Evolutionary conservation across 257 asterid genomes (phyloP), one percentile per base, ranked within the genome.

Genomic region (Nicotiana undulata): DNA sequence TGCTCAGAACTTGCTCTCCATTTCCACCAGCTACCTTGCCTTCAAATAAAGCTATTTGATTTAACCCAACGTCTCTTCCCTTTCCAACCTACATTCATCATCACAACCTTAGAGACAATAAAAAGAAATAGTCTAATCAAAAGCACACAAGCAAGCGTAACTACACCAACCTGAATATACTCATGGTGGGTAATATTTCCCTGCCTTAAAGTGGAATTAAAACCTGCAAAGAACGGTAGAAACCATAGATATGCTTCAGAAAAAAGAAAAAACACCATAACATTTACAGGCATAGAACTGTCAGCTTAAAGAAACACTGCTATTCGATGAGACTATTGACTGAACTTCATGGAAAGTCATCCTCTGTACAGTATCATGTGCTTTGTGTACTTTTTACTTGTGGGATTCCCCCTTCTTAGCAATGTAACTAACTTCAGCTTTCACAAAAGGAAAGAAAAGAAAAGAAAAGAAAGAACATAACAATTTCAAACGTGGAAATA

Each of bases 11-110:
- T 89, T 95, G 99, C 90, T 95, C 99, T 76, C 99, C 99, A 74
- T 95, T 95, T 82, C 99, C 99, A 79, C 98, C 99, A 72, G 99
- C 97, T 44, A 95, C 99, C 89, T 95, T 95, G 81, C 98, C 99
- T 89, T 95, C 99, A 87, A 95, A 95, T 82, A 94, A 83, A 37
- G 99, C 99, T 80, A 95, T 95, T 83, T 95, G 99, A 88, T 95
- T 95, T 87, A 95, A 88, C 79, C 99, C 99, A 82, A 95, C 99
- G 87, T 95, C 99, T 88, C 99, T 95, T 76, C 99, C 99, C 89
- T 95, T 95, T 82, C 99, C 99, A 89, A 95, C 99, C 99, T 95
- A 86, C 59, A 87, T 16, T 80, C 85, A 83, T 85, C 46, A 65
- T 77, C 67, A 53, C 63, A 17, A 79, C 32, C 61, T 81, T 76